Base-by-base conservation (phyloP, 192 early-diverging fungal genomes). In the Pecoramyces ruminantium region DNA sequence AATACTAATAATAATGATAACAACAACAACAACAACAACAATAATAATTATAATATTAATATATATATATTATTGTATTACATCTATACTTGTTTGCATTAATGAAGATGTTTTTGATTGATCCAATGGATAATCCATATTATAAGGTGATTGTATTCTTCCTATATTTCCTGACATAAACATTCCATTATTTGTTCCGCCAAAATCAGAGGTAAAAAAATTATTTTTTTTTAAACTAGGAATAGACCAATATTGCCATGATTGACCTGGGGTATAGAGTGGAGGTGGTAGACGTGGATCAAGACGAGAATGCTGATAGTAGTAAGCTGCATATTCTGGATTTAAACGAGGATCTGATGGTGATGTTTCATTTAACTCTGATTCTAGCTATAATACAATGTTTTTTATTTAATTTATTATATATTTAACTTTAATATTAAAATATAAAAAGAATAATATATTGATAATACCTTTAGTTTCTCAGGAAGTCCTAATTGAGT, bases 301-400 rank as follows among this genome's bases (percentile, higher is more conserved):
- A 34, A 90, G 84, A n/a, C 92, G 86, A 13, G 88, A 85, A 30
- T 92, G 85, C 12, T 81, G 79, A 78, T 88, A 86, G 81, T 90
- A 92, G 81, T 88, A 92, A 30, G 87, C 89, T 16, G 88, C 87
- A 83, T 92, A 92, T 25, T 93, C 92, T 27, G 86, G 88, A 38
- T 93, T 90, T 29, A 87, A 83, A 38, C 89, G 86, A 17, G 89
- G 89, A 82, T 92, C 90, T 1, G 83, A 82, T 29, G 85, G 82
- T 2, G 51, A 67, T 21, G 51, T n/a, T 67, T 67, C 51, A 67
- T 67, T 67, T 67, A 67, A 67, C n/a, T 67, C 51, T 15, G 83
- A 89, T 77, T 88, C 81, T 78, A 86, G 81, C 78, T 85, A 81
- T 79, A 85, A 38, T 85, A 78, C 82, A 38, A 1, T 18, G 14